phyloP scores from a whole-genome alignment of 495 filamentous ascomycete species.

The Friedmanniomyces simplex region DNA sequence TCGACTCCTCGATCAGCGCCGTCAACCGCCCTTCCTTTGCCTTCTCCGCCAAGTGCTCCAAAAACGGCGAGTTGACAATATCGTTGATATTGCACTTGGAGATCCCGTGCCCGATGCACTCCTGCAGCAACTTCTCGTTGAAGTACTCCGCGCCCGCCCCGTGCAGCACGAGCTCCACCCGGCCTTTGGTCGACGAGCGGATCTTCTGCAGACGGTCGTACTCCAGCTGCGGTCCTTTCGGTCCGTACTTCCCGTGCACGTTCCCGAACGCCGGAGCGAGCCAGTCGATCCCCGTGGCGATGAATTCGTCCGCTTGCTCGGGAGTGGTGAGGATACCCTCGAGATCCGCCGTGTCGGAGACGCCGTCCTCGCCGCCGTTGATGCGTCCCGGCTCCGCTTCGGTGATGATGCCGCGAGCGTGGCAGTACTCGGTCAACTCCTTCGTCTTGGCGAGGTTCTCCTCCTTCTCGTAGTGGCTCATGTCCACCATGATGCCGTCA shows the following conservation, averaged over 20 bases:
- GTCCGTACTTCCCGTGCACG: constrained; percentile 75
- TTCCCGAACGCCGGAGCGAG: constrained; percentile 78
- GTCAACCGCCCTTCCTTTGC: constrained; percentile 56
- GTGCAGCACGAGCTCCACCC: constrained; percentile 62
- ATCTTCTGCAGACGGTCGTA: constrained; percentile 48
- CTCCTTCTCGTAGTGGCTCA: constrained; percentile 61
- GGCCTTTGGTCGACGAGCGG: constrained; percentile 47
- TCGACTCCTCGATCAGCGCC: constrained; percentile 60
- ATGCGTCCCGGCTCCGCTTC: constrained; percentile 78
- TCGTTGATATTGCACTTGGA: constrained; percentile 78
- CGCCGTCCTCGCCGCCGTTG: constrained; percentile 75
- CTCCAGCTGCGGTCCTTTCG: constrained; percentile 60
- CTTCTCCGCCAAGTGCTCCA: constrained; percentile 54
- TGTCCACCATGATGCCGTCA: constrained; percentile 30
- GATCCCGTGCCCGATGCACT: constrained; percentile 61
- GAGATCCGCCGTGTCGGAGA: constrained; percentile 63
- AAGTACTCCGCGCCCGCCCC: constrained; percentile 61
- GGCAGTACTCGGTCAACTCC: constrained; percentile 61
- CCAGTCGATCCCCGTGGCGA: constrained; percentile 71
- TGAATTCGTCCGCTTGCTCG: constrained; percentile 66
- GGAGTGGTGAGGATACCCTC: constrained; percentile 68
- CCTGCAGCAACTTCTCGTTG: constrained; percentile 50
- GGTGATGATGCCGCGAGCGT: constrained; percentile 62
- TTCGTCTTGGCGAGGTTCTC: constrained; percentile 65
- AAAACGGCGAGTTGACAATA: constrained; percentile 64